phyloP scores from a whole-genome alignment of 345 rosid genomes.

The Dipteronia sinensis region DNA sequence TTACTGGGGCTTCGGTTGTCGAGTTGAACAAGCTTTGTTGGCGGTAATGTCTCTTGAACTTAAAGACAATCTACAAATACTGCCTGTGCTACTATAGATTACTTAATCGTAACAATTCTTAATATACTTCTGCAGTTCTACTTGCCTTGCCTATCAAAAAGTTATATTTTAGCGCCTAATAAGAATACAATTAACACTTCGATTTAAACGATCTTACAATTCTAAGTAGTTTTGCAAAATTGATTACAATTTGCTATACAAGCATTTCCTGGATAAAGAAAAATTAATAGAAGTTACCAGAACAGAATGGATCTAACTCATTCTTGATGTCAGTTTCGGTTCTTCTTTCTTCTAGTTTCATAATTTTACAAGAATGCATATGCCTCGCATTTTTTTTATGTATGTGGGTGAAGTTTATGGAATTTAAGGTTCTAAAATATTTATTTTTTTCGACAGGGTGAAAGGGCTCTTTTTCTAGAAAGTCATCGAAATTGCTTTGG shows the following conservation, averaged over 20 bases:
- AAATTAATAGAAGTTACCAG: too few species aligned
- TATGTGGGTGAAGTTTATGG: neutral
- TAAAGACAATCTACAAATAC: neutral
- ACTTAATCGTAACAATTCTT: neutral
- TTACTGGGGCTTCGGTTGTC: constrained; percentile 75
- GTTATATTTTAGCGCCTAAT: neutral
- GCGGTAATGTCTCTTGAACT: constrained; percentile 44
- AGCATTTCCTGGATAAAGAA: too few species aligned
- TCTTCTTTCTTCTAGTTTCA: neutral
- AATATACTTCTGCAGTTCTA: neutral
- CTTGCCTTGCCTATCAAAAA: neutral
- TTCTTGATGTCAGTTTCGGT: neutral
- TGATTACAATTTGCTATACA: neutral
- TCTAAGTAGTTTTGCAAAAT: constrained; percentile 3
- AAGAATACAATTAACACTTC: neutral
- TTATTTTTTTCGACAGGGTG: constrained; percentile 45
- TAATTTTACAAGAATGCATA: neutral
- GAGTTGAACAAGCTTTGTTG: constrained; percentile 68
- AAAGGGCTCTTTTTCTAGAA: constrained; percentile 60
- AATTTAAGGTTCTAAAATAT: neutral
- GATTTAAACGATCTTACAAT: neutral
- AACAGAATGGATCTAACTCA: neutral
- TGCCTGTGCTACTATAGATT: neutral
- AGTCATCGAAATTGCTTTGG: constrained; percentile 62
- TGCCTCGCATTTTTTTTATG: too few species aligned